A percentile compares a stretch with the other conserved stretches of the same genome.
Conservation (phyloP, 768 basidiomycete genomes). For the Pleurotus eryngii region DNA sequence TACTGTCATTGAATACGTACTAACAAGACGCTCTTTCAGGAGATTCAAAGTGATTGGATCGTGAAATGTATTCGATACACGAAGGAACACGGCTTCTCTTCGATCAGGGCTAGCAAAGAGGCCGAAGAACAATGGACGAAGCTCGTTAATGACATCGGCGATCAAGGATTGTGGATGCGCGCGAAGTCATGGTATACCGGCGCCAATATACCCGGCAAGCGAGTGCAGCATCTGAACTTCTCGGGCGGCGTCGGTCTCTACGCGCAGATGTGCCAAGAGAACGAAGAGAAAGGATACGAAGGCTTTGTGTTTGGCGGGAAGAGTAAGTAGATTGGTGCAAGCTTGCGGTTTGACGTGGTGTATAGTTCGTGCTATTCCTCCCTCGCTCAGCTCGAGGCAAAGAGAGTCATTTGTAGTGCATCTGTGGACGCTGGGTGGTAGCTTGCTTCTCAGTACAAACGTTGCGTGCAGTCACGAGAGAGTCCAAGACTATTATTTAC, state of each 20-base stretch:
- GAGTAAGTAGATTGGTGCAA: too few species aligned
- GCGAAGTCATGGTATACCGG: conserved; percentile 16
- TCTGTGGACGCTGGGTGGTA: too few species aligned
- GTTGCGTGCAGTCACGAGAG: too few species aligned
- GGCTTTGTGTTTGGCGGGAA: conserved; percentile 8
- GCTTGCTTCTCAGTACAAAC: too few species aligned
- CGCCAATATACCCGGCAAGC: conserved; percentile 12
- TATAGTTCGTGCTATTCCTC: too few species aligned
- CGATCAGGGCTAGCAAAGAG: conserved; percentile 9
- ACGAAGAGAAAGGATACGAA: conserved; percentile 14
- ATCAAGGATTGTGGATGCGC: not conserved
- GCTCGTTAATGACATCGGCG: not conserved
- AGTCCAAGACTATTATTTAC: too few species aligned
- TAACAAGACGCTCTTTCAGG: conserved; percentile 5
- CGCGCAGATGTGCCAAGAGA: conserved; percentile 2
- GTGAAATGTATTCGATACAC: conserved; percentile 9
- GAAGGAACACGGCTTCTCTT: not conserved
- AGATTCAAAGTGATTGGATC: conserved; percentile 17
- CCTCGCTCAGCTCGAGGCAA: too few species aligned
- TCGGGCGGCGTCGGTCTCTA: conserved; percentile 11
- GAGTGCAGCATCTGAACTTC: conserved; percentile 12
- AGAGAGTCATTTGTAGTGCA: too few species aligned
- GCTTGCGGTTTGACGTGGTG: too few species aligned
- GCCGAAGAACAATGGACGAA: conserved; percentile 11
- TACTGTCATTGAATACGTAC: not conserved